Base-by-base conservation (phyloP, 345 rosid species). In the Nasturtium officinale region DNA sequence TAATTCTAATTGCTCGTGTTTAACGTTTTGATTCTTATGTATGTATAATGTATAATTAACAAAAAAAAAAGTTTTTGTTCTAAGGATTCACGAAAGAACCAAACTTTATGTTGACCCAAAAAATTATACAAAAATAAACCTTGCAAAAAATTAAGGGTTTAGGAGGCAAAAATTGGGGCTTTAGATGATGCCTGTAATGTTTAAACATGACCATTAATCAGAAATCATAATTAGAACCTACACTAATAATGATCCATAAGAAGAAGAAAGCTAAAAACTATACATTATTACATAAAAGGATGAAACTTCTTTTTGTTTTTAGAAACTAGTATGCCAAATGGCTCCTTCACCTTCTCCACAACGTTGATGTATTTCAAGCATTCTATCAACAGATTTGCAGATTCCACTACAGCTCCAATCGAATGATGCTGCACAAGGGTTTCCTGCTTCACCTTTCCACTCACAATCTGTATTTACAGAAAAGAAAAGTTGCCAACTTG, bases 361-460 rank as follows among this genome's bases (percentile, higher is more conserved):
- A 2, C 87, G 67, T 32, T 61, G 61, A 54, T 94, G 98, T 43
- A 94, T 80, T 16, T 61, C 65, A 46, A 61, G 82, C 95, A 94
- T 94, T 72, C 94, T 85, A 57, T 89, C 90, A 4, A 78, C 96
- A 0, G 98, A 93, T 60, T 83, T 89, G 87, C 98, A 90, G 55
- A 90, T 80, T 13, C 98, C 98, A 13, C 97, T 94, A 77, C 97
- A 94, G 1, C 84, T 75, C 91, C 94, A 91, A 47, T 91, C 98
- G 33, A 87, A 94, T 0, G 98, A 91, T 2, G 97, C 98, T 75
- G 85, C 89, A 10, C 98, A 93, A 3, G 78, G 76, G 42, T 87
- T 85, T 10, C 96, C 98, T 2, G 86, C 90, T 68, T 81, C 79
- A 29, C 90, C 87, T 78, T 90, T 94, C 89, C 87, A 81, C 54